Base-by-base conservation (phyloP, 2,329 filamentous ascomycete genomes). In the Clonostachys solani region DNA sequence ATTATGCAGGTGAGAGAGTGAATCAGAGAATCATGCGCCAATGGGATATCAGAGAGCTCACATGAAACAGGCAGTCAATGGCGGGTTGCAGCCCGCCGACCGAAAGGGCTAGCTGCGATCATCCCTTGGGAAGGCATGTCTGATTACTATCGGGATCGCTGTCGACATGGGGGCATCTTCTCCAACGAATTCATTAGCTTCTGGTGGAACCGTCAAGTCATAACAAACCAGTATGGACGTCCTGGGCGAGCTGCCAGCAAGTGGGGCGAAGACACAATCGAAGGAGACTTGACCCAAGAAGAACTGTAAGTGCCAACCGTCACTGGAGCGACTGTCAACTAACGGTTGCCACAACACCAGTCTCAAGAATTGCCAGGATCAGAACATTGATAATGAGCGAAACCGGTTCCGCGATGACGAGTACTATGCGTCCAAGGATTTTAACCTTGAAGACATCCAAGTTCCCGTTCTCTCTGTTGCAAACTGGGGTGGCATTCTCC, bases 221-320 rank as follows among this genome's bases (percentile, higher is more conserved):
- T 86, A 8, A 70, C 72, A 0, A 88, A 87, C 55, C 86, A 89
- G 60, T 89, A 89, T 50, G 85, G 85, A 2, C 69, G 69, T 10
- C 69, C 74, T 3, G 75, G 73, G 2, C 63, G 76, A 35, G 63
- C 63, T 2, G 72, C 68, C 2, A 63, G 69, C 3, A 79, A 80
- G 16, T 80, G 75, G 74, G 78, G 77, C 0, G 68, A 56, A 54
- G 77, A 75, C 45, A 83, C 80, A 0, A 67, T 83, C 23, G 82
- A 85, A 51, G 82, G 82, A 2, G 71, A 81, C 49, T 61, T 85
- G 0, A 59, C 73, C 0, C 74, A 76, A 2, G 77, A 80, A 6
- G 74, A 75, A 16, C 69, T 78, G 2, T 65, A n/a, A n/a, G n/a
- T n/a, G n/a, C n/a, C n/a, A n/a, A n/a, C n/a, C n/a, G n/a, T n/a